phyloP scores from a whole-genome alignment of 148 eudicot species.

The Vaccinium macrocarpon region DNA sequence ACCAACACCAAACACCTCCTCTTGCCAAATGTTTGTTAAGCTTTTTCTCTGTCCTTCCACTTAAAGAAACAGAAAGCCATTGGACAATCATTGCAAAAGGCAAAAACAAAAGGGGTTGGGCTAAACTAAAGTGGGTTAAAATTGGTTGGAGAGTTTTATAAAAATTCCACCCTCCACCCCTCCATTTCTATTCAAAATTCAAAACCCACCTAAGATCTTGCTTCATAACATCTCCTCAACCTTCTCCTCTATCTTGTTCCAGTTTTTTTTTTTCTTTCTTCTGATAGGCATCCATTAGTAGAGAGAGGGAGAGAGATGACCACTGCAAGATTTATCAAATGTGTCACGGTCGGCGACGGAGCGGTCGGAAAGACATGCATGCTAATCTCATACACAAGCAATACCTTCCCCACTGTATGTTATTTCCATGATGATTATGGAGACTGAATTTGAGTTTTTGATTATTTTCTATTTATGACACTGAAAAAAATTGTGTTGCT shows the following conservation, averaged over 20 bases:
- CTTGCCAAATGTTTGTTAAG: not conserved
- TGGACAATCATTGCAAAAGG: slow-evolving; percentile 16
- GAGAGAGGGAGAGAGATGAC: slow-evolving; percentile 19
- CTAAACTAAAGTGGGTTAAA: slow-evolving; percentile 16
- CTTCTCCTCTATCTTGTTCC: not conserved
- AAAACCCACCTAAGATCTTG: slow-evolving; percentile 1
- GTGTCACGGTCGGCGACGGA: slow-evolving; percentile 33
- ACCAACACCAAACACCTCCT: slow-evolving; percentile 19
- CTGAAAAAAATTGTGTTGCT: not conserved
- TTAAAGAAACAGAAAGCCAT: slow-evolving; percentile 27
- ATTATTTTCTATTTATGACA: not conserved
- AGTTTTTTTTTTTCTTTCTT: not conserved
- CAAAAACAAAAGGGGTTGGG: not conserved
- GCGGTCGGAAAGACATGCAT: slow-evolving; percentile 35
- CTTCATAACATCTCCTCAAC: slow-evolving; percentile 9
- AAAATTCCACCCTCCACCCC: slow-evolving; percentile 13
- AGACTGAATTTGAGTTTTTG: not conserved
- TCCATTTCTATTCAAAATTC: slow-evolving; percentile 27
- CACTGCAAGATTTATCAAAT: slow-evolving; percentile 35
- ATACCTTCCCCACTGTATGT: slow-evolving; percentile 32
- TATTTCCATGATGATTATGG: not conserved
- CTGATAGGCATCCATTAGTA: not conserved
- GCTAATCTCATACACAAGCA: slow-evolving; percentile 35
- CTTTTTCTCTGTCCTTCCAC: slow-evolving; percentile 20
- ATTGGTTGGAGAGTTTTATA: not conserved